These are phyloP conservation scores for Globisporangium irregulare DNA, from an alignment of 352 stramenopile species.

Conservation along the genomic window DNA sequence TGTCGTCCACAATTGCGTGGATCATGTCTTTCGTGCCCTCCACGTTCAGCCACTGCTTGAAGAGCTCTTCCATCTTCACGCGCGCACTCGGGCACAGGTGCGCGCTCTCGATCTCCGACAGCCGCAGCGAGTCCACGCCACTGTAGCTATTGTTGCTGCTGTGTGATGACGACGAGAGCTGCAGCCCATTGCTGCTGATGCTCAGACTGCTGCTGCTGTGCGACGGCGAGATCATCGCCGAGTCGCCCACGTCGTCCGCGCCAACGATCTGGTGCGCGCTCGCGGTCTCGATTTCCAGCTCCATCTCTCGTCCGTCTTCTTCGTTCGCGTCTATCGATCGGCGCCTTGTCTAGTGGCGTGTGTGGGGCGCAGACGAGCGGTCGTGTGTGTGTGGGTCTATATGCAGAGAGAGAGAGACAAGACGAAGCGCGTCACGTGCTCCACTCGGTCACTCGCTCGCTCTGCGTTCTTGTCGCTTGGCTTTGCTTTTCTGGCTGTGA, in stretches of 20 bases:
- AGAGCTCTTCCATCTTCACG: constrained; percentile 89
- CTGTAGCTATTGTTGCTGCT: constrained; percentile 25
- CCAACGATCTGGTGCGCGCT: not conserved
- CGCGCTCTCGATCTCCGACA: constrained; percentile 82
- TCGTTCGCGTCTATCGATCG: not conserved
- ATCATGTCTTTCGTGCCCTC: constrained; percentile 87
- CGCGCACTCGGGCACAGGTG: constrained; percentile 72
- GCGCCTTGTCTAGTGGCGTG: not conserved
- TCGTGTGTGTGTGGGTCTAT: not conserved
- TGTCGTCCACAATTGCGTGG: constrained; percentile 71
- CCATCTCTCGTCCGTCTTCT: constrained; percentile 13
- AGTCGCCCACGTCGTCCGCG: constrained; percentile 26
- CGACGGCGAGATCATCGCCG: constrained; percentile 58
- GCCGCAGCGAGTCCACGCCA: constrained; percentile 42
- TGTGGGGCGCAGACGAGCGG: not conserved
- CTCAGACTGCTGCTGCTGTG: constrained; percentile 21
- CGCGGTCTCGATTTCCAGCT: constrained; percentile 14
- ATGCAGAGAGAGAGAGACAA: not conserved
- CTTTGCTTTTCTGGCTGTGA: constrained; percentile 6
- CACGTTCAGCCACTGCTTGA: constrained; percentile 84
- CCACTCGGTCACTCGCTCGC: not conserved
- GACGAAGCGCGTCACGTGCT: constrained; percentile 2
- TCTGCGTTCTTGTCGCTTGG: not conserved
- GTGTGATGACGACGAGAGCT: constrained; percentile 34
- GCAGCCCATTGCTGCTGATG: constrained; percentile 17